Conservation (phyloP, 116 monocot genomes). For the Zostera marina region DNA sequence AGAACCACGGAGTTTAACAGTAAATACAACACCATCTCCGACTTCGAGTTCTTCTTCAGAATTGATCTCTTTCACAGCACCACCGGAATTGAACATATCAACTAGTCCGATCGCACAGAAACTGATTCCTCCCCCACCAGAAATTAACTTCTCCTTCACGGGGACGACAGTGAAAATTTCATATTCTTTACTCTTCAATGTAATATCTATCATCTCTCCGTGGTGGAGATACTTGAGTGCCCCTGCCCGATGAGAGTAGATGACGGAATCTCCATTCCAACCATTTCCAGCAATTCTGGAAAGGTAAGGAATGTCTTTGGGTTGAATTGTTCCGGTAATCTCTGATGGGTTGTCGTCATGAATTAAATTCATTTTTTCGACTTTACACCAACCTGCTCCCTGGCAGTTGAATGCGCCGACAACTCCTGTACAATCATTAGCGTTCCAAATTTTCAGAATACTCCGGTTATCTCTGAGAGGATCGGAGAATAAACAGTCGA, state of each 20-base stretch:
- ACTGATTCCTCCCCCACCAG: conserved; percentile 4
- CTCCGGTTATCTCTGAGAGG: conserved; percentile 51
- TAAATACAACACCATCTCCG: conserved; percentile 7
- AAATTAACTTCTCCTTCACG: conserved; percentile 34
- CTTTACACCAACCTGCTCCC: conserved; percentile 75
- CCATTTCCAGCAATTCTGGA: conserved; percentile 32
- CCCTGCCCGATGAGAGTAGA: conserved; percentile 50
- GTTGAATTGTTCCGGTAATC: conserved; percentile 31
- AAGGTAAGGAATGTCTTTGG: conserved; percentile 36
- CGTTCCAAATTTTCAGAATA: conserved; percentile 79
- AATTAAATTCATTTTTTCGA: conserved; percentile 50
- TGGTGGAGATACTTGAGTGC: conserved; percentile 23
- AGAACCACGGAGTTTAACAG: conserved; percentile 37
- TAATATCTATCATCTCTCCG: conserved; percentile 31
- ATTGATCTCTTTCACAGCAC: conserved; percentile 37
- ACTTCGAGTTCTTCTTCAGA: too few relatives aligned
- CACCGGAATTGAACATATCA: conserved; percentile 74
- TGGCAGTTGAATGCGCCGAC: conserved; percentile 84
- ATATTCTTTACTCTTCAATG: conserved; percentile 59
- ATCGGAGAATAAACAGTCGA: conserved; percentile 46
- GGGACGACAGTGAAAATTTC: conserved; percentile 65
- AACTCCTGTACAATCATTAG: conserved; percentile 61
- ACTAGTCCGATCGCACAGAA: conserved; percentile 63
- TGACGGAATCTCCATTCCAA: conserved; percentile 46
- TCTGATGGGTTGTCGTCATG: conserved; percentile 50